A percentile compares a stretch with the other conserved stretches of the same genome.
Evolutionary conservation across 78 protist genomes (phyloP).

Genomic region (Dictyostelium brefeldianum): DNA sequence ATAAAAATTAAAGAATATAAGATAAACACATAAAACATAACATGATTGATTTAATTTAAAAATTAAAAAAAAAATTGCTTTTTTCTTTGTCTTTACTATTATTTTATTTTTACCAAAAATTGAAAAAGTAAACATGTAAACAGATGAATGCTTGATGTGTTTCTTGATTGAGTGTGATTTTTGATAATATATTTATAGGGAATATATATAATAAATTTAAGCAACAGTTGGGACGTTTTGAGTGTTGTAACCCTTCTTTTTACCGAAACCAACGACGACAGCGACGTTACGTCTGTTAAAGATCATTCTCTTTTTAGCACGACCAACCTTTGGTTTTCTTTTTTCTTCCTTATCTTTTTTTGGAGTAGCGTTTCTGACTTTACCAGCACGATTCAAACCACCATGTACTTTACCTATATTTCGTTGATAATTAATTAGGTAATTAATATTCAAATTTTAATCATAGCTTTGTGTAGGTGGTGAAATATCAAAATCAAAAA

Average conservation of each 20-base stretch:
- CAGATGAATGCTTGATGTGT: too few species aligned
- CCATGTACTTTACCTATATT: slow-evolving; percentile 94
- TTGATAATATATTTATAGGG: neutral
- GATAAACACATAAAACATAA: neutral
- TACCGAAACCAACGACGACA: slow-evolving; percentile 88
- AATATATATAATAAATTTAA: slow-evolving; percentile 7
- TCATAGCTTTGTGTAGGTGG: neutral
- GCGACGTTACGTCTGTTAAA: slow-evolving; percentile 95
- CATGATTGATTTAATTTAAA: too few species aligned
- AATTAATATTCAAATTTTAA: neutral
- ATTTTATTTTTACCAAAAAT: neutral
- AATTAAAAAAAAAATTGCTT: neutral
- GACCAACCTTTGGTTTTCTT: slow-evolving; percentile 91
- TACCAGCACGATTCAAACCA: slow-evolving; percentile 97
- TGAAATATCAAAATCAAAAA: neutral
- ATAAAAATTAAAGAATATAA: neutral
- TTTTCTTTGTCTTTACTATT: neutral
- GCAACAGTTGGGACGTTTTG: slow-evolving; percentile 84
- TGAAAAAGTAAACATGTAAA: too few species aligned
- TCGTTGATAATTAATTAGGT: neutral
- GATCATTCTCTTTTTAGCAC: slow-evolving; percentile 93
- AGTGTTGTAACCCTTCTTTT: slow-evolving; percentile 89
- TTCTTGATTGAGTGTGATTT: neutral
- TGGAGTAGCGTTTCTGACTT: slow-evolving; percentile 96
- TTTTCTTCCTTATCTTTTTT: slow-evolving; percentile 89